Conservation (phyloP, 2,329 filamentous ascomycete species). For the Coniella lustricola region DNA sequence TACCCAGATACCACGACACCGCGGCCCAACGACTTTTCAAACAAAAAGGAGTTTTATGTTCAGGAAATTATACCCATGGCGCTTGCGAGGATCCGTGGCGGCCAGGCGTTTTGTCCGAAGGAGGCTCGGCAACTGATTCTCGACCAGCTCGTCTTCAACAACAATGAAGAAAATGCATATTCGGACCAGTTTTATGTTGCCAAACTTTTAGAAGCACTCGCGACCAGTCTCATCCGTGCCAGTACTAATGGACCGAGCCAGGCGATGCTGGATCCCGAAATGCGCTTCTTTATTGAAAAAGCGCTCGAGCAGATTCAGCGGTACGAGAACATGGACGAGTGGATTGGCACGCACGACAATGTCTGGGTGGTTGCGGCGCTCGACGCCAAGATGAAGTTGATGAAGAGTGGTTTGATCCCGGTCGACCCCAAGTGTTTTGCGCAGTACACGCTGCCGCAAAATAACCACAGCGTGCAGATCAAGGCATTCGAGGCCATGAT, state of each 20-base stretch:
- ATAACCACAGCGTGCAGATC: constrained; percentile 55
- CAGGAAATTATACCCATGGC: constrained; percentile 77
- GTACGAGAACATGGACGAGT: constrained; percentile 61
- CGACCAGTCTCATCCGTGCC: constrained; percentile 50
- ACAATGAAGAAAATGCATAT: constrained; percentile 83
- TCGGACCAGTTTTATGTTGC: constrained; percentile 89
- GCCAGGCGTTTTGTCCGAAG: constrained; percentile 68
- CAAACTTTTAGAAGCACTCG: constrained; percentile 60
- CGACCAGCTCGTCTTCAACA: constrained; percentile 86
- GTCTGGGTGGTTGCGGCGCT: constrained; percentile 57
- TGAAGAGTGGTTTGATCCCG: constrained; percentile 57
- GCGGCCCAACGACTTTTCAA: constrained; percentile 82
- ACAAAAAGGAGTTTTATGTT: constrained; percentile 77
- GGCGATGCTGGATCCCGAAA: constrained; percentile 32
- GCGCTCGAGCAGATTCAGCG: constrained; percentile 59
- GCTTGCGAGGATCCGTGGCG: constrained; percentile 70
- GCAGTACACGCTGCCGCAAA: constrained; percentile 59
- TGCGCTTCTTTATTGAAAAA: constrained; percentile 42
- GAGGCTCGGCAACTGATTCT: constrained; percentile 77
- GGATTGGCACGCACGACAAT: constrained; percentile 62
- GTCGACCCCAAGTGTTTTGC: constrained; percentile 48
- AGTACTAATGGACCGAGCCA: constrained; percentile 39
- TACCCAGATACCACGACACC: constrained; percentile 71
- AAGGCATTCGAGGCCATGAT: constrained; percentile 59
- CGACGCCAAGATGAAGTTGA: constrained; percentile 53